Percentiles rank a stretch among this genome's conserved stretches.
These are phyloP conservation scores for Fusarium lateritium DNA, from an alignment of 2,329 filamentous ascomycete species.

Conservation along the genomic window DNA sequence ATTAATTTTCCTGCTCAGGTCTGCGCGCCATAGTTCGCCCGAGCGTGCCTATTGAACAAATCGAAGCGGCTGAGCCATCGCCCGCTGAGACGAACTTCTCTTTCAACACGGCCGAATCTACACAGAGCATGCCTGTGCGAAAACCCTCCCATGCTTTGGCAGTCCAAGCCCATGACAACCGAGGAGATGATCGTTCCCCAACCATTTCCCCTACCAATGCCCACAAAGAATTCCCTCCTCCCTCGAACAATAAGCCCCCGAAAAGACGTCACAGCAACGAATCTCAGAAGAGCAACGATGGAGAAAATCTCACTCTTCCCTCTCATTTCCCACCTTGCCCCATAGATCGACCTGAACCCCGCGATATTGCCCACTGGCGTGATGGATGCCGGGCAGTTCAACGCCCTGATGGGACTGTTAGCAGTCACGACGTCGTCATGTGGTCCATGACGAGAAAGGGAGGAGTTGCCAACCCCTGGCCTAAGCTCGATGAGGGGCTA, in stretches of 20 bases:
- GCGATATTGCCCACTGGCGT: conserved; percentile 36
- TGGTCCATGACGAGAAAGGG: conserved; percentile 44
- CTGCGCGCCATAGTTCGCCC: background rate
- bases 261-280: conserved; percentile 25
- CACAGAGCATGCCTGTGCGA: background rate
- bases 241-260: background rate
- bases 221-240: background rate
- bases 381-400: conserved; percentile 33
- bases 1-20: conserved; percentile 4
- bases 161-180: background rate
- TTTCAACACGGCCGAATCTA: background rate
- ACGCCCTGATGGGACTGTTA: conserved; percentile 32
- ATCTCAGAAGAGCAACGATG: conserved; percentile 6
- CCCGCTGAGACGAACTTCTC: background rate
- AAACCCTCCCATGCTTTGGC: background rate
- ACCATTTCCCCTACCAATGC: conserved; percentile 1
- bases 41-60: conserved; percentile 8
- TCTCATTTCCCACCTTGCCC: conserved; percentile 33
- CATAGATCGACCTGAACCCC: conserved; percentile 12
- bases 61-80: background rate
- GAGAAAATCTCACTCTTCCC: conserved; percentile 8
- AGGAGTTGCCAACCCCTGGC: conserved; percentile 35
- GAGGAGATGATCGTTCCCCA: conserved; percentile 8
- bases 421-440: conserved; percentile 38
- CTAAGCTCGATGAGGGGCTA: conserved; percentile 36